These are phyloP conservation scores for Smallanthus sonchifolius DNA, from an alignment of 129 eudicot genomes.

Conservation along the genomic window DNA sequence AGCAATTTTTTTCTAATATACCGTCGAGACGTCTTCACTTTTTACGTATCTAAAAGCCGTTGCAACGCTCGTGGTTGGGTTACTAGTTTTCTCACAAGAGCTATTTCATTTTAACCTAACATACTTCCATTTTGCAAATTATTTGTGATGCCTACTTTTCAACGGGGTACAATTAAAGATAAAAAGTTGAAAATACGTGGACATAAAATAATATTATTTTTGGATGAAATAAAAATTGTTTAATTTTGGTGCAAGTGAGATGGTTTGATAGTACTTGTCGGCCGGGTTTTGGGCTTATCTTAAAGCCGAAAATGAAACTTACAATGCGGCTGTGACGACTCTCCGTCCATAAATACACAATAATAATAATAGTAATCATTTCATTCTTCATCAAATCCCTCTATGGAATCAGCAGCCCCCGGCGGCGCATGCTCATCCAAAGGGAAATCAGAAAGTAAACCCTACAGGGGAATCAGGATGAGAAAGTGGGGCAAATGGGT, in stretches of 20 bases:
- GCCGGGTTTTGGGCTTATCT: neutral
- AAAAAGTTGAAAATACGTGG: no score
- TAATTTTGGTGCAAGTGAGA: neutral
- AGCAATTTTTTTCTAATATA: no score
- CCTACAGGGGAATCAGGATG: neutral
- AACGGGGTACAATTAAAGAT: no score
- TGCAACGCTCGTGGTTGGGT: no score
- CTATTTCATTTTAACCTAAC: no score
- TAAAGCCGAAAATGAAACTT: neutral
- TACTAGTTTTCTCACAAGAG: no score
- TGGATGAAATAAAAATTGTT: neutral
- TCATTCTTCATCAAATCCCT: neutral
- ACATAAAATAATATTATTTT: no score
- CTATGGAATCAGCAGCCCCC: neutral
- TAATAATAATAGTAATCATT: neutral
- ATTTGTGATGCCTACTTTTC: no score
- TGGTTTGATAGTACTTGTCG: neutral
- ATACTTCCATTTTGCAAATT: no score
- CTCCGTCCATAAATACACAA: neutral
- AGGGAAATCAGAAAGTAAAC: neutral
- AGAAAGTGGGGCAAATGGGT: conserved; percentile 9
- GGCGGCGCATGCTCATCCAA: neutral
- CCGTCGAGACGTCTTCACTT: no score
- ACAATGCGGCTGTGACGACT: neutral
- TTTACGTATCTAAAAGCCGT: no score